Base-by-base conservation (phyloP, 1,139 yeast species). In the Nadsonia commutata region DNA sequence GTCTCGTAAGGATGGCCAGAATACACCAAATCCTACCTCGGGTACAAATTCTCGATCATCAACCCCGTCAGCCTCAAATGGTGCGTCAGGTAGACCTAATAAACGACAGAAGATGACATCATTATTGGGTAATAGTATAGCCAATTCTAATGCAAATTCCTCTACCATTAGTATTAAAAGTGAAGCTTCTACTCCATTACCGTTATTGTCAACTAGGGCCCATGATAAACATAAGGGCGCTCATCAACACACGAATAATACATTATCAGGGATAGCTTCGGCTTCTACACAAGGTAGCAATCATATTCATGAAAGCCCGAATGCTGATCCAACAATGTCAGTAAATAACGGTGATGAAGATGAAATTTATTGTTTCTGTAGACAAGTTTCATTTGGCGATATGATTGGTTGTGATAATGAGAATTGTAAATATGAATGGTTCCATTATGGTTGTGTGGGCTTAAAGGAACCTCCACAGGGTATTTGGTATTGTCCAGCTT, bases 321-420 rank as follows among this genome's bases (percentile, higher is more conserved):
- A 31, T 4, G 41, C 36, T 17, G 44, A 74, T 9, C 67, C 70
- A 58, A 73, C 73, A 31, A 72, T 70, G 53, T 67, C 70, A 72
- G 68, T 70, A 59, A 73, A 74, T 17, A 67, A 74, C 53, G 88
- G 78, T 43, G 86, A 78, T 50, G 83, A 81, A 21, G 62, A 78
- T 71, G 62, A 57, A 13, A 62, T 77, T 45, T 85, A 84, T 59
- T 85, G 95, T 60, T 74, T 80, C 62, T 85, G 95, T 58, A 84
- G 81, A 53, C 75, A 84, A 49, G 86, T 81, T 0, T 81, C 94
- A 1, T 82, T 79, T 63, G 95, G 95, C 11, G 84, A 83, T 51
- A 85, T 85, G 95, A 78, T 85, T 60, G 95, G 94, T 0, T 85
- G 95, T 60, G 95, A 85, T 58, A 81, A 81, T 54, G 77, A 75